Base-by-base conservation (phyloP, 441 rosid species). In the Adansonia madagascariensis region DNA sequence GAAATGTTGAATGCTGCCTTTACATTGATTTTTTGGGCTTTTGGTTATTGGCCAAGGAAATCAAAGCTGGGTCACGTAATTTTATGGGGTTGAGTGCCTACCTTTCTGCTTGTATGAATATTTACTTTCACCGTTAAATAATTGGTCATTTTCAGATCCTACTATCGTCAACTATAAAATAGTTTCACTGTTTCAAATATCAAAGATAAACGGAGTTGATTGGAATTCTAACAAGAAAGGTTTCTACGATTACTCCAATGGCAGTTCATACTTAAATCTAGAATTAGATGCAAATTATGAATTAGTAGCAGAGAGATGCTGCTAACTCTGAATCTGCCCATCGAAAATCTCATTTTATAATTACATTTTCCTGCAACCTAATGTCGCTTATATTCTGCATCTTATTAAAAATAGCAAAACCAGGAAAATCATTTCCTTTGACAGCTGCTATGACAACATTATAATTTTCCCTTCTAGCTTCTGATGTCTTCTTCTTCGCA, bases 331-430 rank as follows among this genome's bases (percentile, higher is more conserved):
- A 31, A 31, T 24, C 41, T 61, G 66, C 31, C 31, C 31, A 27
- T 27, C 31, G 31, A 27, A 27, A 49, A 71, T 59, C 80, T 79
- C 71, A 20, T 73, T 17, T 55, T 49, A 39, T 77, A 77, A 74
- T 68, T 69, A 69, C 74, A 68, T 73, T 44, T 44, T 65, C 20
- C 63, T 49, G 71, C 65, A 60, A 63, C 61, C 74, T 79, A 62
- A 12, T 43, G 39, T 53, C 50, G 31, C 70, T 62, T 46, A 22
- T 22, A 67, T 76, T 22, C 67, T 66, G 53, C 50, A 15, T 55
- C 56, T 76, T 53, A 52, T 15, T 52, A 52, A 50, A n/a, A 50
- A 50, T 52, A 18, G 44, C n/a, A 62, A 9, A 63, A 31, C 53
- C 15, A 14, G 27, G 20, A 60, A 39, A 1, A 24, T 8, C 41